Evolutionary conservation across 306 rosid genomes (phyloP).

Genomic region (Sesbania bispinosa): DNA sequence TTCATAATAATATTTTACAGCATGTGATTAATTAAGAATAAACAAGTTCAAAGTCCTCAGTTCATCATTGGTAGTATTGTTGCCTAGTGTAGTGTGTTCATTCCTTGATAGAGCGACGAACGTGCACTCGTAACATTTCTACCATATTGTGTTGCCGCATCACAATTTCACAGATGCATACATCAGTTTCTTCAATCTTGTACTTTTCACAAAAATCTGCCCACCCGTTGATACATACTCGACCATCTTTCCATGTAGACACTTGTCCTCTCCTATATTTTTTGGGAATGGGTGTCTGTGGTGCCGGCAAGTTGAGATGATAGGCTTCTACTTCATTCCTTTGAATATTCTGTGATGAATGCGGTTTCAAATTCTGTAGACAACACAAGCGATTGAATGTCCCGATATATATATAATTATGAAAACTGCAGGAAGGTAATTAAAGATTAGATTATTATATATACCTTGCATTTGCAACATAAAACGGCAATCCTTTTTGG

Average conservation of each 20-base stretch:
- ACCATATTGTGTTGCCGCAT: too few species aligned
- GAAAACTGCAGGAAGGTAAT: too few species aligned
- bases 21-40: too few species aligned
- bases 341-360: constrained; percentile 3
- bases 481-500: not conserved
- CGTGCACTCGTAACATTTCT: too few species aligned
- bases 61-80: too few species aligned
- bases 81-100: too few species aligned
- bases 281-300: not conserved
- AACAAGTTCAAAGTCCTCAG: too few species aligned
- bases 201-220: not conserved
- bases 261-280: not conserved
- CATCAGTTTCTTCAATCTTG: too few species aligned
- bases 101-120: too few species aligned
- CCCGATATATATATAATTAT: too few species aligned
- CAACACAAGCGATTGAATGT: not conserved
- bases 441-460: not conserved
- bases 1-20: too few species aligned
- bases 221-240: constrained; percentile 12
- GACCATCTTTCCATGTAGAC: constrained; percentile 1
- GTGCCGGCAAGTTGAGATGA: not conserved
- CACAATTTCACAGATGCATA: too few species aligned
- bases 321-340: not conserved
- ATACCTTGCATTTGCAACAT: constrained; percentile 26
- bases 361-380: not conserved